phyloP scores from a whole-genome alignment of 257 asterid genomes.

The Cynanchum wilfordii region DNA sequence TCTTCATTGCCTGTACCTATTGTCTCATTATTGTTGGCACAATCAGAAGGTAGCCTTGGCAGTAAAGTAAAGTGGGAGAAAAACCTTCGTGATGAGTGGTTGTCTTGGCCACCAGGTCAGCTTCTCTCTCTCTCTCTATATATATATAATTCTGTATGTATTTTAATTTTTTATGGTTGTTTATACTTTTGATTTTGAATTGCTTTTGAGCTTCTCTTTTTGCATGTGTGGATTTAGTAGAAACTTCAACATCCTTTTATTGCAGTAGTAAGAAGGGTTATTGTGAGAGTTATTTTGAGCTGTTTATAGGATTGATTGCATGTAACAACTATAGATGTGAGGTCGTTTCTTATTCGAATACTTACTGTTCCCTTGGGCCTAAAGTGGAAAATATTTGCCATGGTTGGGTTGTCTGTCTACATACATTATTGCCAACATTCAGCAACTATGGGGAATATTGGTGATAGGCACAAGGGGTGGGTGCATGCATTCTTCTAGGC shows the following conservation, averaged over 20 bases:
- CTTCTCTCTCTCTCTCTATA: neutral
- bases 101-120: slow-evolving; percentile 84
- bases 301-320: neutral
- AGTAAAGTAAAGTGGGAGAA: slow-evolving; percentile 65
- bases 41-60: slow-evolving; percentile 92
- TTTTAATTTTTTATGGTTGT: neutral
- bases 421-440: neutral
- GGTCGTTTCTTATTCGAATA: neutral
- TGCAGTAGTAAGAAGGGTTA: neutral
- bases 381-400: neutral
- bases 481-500: neutral
- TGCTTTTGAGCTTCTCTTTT: slow-evolving; percentile 1
- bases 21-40: slow-evolving; percentile 67
- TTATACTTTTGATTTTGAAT: neutral
- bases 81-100: slow-evolving; percentile 69
- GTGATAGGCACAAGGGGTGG: neutral
- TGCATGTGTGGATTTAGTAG: slow-evolving; percentile 3
- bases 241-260: neutral
- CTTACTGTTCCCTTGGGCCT: neutral
- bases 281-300: neutral
- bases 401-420: neutral
- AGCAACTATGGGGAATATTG: neutral
- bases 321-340: neutral
- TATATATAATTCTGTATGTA: neutral
- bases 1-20: slow-evolving; percentile 51